Conservation (phyloP, 805 yeast species). For the Starmerella stigmatis region DNA sequence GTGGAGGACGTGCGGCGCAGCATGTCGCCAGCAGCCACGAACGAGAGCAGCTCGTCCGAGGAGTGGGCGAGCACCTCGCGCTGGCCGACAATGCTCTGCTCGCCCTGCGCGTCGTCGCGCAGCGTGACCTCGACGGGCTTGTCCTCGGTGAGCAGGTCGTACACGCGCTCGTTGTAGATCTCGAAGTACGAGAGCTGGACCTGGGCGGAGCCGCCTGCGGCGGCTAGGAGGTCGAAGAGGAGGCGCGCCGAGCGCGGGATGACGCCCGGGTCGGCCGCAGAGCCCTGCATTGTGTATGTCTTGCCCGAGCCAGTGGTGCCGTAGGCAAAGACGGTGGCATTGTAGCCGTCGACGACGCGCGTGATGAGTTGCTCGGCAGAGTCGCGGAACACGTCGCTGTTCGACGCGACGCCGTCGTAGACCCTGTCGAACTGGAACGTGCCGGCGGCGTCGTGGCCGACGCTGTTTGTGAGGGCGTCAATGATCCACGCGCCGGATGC, state of each 20-base stretch:
- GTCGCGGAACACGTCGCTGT: slow-evolving; percentile 49
- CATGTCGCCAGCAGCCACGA: slow-evolving; percentile 59
- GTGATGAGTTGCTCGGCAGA: slow-evolving; percentile 45
- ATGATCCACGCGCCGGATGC: slow-evolving; percentile 12
- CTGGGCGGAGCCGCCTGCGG: slow-evolving; percentile 22
- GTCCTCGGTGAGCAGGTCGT: slow-evolving; percentile 50
- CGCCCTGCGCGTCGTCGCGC: slow-evolving; percentile 62
- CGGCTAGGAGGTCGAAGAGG: slow-evolving; percentile 36
- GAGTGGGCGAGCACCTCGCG: slow-evolving; percentile 47
- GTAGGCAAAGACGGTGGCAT: slow-evolving; percentile 84
- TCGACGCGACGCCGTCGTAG: slow-evolving; percentile 46
- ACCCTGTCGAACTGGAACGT: slow-evolving; percentile 71
- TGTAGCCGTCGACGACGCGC: slow-evolving; percentile 60
- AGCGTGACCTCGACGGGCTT: slow-evolving; percentile 43
- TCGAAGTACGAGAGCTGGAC: slow-evolving; percentile 67
- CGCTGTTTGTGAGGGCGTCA: slow-evolving; percentile 3
- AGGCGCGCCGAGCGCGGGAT: slow-evolving; percentile 56
- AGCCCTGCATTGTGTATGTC: slow-evolving; percentile 78
- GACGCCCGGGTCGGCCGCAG: slow-evolving; percentile 50
- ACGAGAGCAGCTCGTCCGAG: slow-evolving; percentile 49
- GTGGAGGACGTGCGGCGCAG: slow-evolving; percentile 77
- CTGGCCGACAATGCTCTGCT: slow-evolving; percentile 67
- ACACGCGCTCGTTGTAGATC: slow-evolving; percentile 78
- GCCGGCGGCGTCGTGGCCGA: slow-evolving; percentile 36
- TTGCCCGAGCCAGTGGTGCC: slow-evolving; percentile 95